Base-by-base conservation (phyloP, 2,329 filamentous ascomycete genomes). In the Trichoderma atrobrunneum region DNA sequence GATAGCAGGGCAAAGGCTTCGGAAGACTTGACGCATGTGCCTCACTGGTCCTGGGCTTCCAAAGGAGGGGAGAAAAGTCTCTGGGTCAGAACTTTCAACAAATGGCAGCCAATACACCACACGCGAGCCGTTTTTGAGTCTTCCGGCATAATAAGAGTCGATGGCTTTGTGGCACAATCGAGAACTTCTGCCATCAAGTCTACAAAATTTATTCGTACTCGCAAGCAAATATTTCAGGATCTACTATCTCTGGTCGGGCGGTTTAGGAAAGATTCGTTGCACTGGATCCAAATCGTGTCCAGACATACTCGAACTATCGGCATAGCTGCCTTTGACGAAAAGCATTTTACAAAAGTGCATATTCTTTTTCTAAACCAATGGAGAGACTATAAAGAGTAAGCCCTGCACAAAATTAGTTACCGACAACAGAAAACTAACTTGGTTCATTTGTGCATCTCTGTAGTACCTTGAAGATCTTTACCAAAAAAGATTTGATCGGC, bases 31-130 rank as follows among this genome's bases (percentile, higher is more conserved):
- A 7, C 11, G 21, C 5, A 7, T 12, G n/a, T 54, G 21, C 48
- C 48, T 54, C 48, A 54, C 1, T 54, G 48, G 48, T 54, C 48
- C 2, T 54, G 48, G 48, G 21, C 48, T 1, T 54, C 48, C 2
- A 54, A 7, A 24, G 48, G 48, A 14, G 21, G 48, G 5, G 0
- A 1, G 0, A 1, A 7, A 54, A 54, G 3, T 0, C 0, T 14
- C 11, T 54, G 21, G 48, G 10, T 3, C 3, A 11, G 1, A 1
- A 0, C 1, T 2, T 4, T 0, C 10, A 0, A n/a, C 8, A 4
- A 48, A 6, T 48, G 4, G 43, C 43, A 10, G n/a, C n/a, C 0
- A 51, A 51, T 21, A 51, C 7, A 6, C n/a, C 43, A 3, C n/a
- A 51, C 43, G 10, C 43, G n/a, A 21, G n/a, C 10, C 4, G 4